Evolutionary conservation across 306 rosid genomes (phyloP).

Genomic region (Cucurbita pepo): DNA sequence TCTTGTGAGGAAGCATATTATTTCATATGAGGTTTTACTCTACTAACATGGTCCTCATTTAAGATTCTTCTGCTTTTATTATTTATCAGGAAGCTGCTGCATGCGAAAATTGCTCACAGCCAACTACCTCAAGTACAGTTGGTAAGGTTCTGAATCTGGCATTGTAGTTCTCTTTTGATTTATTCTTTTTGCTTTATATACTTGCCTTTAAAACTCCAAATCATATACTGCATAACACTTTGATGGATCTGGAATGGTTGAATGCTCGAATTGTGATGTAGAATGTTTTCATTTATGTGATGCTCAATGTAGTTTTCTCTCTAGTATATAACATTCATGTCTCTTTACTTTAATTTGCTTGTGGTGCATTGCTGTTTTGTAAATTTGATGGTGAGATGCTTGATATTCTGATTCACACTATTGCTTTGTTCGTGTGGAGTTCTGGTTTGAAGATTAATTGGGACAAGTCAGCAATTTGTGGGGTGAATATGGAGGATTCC

Average conservation of each 20-base stretch:
- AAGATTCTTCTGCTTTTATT: conserved; percentile 3
- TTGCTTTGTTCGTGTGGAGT: too few species aligned
- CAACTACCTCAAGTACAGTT: conserved; percentile 16
- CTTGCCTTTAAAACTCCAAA: not conserved
- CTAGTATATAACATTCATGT: not conserved
- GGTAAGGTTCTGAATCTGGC: conserved; percentile 28
- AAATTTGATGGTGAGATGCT: too few species aligned
- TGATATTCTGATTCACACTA: too few species aligned
- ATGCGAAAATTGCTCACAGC: conserved; percentile 19
- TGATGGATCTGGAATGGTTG: not conserved
- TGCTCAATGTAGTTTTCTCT: not conserved
- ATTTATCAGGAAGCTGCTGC: conserved; percentile 39
- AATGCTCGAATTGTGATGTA: not conserved
- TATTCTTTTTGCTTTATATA: not conserved
- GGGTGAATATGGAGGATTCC: too few species aligned
- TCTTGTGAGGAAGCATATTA: not conserved
- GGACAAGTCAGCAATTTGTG: too few species aligned
- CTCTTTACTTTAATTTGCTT: too few species aligned
- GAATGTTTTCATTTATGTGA: not conserved
- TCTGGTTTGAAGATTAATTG: too few species aligned
- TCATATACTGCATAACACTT: not conserved
- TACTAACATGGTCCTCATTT: not conserved
- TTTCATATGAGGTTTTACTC: not conserved
- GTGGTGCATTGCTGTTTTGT: too few species aligned
- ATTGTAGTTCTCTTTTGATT: not conserved